Evolutionary conservation across 371 early-diverging fungal species (phyloP), one percentile per base, ranked within the genome.

Genomic region (Mucor irregularis): DNA sequence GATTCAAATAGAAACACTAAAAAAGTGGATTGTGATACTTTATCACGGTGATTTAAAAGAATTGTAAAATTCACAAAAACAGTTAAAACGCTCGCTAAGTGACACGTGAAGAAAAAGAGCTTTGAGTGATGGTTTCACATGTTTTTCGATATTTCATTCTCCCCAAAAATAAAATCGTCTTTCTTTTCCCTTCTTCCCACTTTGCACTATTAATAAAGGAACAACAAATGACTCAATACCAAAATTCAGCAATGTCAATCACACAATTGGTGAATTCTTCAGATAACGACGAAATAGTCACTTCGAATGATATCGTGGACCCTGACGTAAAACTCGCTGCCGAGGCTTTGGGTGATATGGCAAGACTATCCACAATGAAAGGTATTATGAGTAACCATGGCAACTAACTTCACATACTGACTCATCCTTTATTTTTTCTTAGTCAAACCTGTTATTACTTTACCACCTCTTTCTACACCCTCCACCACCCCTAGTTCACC

Each of bases 241-340:
- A 50, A 39, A 49, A 25, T 21, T 68, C 68, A 30, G 64, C 61
- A 30, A 75, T 75, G 76, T 71, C 76, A 19, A 71, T 75, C 42
- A 60, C 56, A 19, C 68, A 71, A 49, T 60, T 75, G 5, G 53
- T 63, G 2, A 54, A 68, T 53, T 48, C 56, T n/a, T 21, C 21
- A 25, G 47, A 24, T 8, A 24, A 56, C n/a, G 40, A 26, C 11
- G 19, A 17, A 10, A 46, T 46, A 0, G 17, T 39, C 37, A 43
- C 42, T 33, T 22, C 24, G 16, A 48, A 43, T 28, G 57, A 56
- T 34, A 47, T 51, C 8, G 44, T 63, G 22, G 86, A 84, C 52
- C 69, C 79, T 22, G 86, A 78, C 43, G 84, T 83, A n/a, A 81
- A 77, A 62, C 46, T 83, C 30, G 87, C 88, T 21, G 90, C 85